Evolutionary conservation across 257 asterid species (phyloP).

Genomic region (Perilla frutescens): DNA sequence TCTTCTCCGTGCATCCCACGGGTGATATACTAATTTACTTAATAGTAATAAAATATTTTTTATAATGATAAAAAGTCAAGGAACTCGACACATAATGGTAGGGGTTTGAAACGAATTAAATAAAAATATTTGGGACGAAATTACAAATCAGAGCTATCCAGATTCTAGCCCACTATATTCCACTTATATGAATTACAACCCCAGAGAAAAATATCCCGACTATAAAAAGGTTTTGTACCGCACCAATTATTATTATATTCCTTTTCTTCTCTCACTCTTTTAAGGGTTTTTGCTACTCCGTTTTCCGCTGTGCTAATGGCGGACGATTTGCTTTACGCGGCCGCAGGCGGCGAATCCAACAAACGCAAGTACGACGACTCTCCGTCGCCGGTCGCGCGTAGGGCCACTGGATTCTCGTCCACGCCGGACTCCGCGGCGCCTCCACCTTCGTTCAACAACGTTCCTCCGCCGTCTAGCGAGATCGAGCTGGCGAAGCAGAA

Average conservation of each 20-base stretch:
- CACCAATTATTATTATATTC: neutral
- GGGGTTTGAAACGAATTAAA: neutral
- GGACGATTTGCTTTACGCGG: slow-evolving; percentile 59
- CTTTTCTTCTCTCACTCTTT: slow-evolving; percentile 14
- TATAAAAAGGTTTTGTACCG: slow-evolving; percentile 27
- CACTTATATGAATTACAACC: slow-evolving; percentile 2
- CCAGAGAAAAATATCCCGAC: neutral
- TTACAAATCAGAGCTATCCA: neutral
- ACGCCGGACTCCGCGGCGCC: slow-evolving; percentile 56
- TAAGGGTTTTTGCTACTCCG: slow-evolving; percentile 45
- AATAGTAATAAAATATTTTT: too few species aligned
- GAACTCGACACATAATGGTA: too few species aligned
- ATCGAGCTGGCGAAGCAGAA: slow-evolving; percentile 88
- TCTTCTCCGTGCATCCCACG: too few species aligned
- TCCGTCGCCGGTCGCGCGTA: slow-evolving; percentile 57
- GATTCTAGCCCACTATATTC: neutral
- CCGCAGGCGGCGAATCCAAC: slow-evolving; percentile 49
- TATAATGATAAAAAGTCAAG: too few species aligned
- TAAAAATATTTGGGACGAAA: neutral
- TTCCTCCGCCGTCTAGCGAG: slow-evolving; percentile 77
- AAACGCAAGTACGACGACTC: slow-evolving; percentile 79
- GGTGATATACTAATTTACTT: too few species aligned
- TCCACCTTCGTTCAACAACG: slow-evolving; percentile 68
- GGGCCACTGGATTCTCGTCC: slow-evolving; percentile 82
- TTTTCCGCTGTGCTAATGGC: slow-evolving; percentile 51